phyloP scores from a whole-genome alignment of 2,329 filamentous ascomycete genomes.

The Dactylellina cionopaga region DNA sequence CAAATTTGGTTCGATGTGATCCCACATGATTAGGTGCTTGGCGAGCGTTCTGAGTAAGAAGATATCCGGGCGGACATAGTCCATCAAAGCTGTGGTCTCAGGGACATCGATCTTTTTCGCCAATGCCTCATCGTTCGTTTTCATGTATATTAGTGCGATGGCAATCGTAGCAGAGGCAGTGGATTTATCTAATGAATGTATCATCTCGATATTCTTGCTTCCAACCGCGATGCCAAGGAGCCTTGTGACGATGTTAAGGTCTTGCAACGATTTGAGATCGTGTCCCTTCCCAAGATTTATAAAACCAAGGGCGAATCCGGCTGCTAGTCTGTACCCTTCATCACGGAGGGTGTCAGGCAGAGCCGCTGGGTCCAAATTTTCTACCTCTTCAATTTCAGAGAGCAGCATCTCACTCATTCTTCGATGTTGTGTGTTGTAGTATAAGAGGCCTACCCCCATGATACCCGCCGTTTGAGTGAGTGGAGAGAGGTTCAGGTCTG shows the following conservation, averaged over 20 bases:
- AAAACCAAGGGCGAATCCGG: slow-evolving; percentile 89
- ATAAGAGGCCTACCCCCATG: slow-evolving; percentile 94
- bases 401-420: slow-evolving; percentile 99
- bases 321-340: slow-evolving; percentile 94
- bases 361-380: slow-evolving; percentile 73
- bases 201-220: slow-evolving; percentile 88
- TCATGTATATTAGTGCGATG: slow-evolving; percentile 93
- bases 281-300: slow-evolving; percentile 94
- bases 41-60: slow-evolving; percentile 89
- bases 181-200: slow-evolving; percentile 91
- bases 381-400: slow-evolving; percentile 91
- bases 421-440: slow-evolving; percentile 93
- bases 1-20: slow-evolving; percentile 76
- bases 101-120: slow-evolving; percentile 94
- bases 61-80: slow-evolving; percentile 93
- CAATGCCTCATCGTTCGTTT: slow-evolving; percentile 86
- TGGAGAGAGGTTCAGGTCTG: slow-evolving; percentile 91
- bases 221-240: slow-evolving; percentile 85
- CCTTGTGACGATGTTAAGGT: slow-evolving; percentile 92
- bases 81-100: slow-evolving; percentile 87
- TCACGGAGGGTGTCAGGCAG: slow-evolving; percentile 82
- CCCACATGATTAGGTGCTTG: slow-evolving; percentile 93
- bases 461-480: slow-evolving; percentile 94
- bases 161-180: slow-evolving; percentile 93
- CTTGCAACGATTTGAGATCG: slow-evolving; percentile 86